Base-by-base conservation (phyloP, 805 yeast genomes). In the Cyberlindnera nakhonratchasimensis region DNA sequence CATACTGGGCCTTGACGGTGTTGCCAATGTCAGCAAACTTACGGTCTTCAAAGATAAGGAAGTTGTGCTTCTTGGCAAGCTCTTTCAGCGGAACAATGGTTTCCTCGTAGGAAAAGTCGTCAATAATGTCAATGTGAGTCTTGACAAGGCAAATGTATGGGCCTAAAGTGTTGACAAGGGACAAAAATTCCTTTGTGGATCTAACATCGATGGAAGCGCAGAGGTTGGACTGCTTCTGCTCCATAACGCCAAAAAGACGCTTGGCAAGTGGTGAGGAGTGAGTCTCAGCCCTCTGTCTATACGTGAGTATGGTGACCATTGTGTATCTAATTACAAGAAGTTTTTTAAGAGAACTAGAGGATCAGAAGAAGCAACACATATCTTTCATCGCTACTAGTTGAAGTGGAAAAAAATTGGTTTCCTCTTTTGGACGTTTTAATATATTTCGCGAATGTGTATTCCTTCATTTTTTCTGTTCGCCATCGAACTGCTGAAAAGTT, bases 11-110 rank as follows among this genome's bases (percentile, higher is more conserved):
- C 67, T 91, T 90, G 41, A 93, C 99, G 1, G 99, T 93, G 59
- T 90, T 88, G 14, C 99, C 99, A 55, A 93, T 93, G 64, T 93
- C 99, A 19, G 99, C 99, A 65, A 93, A 93, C 67, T 93, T 93
- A 51, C 99, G 77, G 67, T 93, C 99, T 67, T 93, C 99, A 61
- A 93, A 93, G 52, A 93, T 83, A 72, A 93, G 67, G 58, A 93
- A 93, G 51, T 84, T 79, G 69, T 90, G 91, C 59, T 89, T 88
- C 54, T 77, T 68, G 17, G 96, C 78, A 24, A 93, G 70, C 40
- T 61, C 78, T 45, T 82, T 65, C 48, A 93, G 68, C 1, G 98
- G 97, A 6, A 65, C 64, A 22, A 91, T 75, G 0, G 97, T 90
- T 1, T 73, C 75, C 40, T 87, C 96, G 61, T 80, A 82, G 1